phyloP scores from a whole-genome alignment of 2,329 filamentous ascomycete genomes.

The Botrytis galanthina region DNA sequence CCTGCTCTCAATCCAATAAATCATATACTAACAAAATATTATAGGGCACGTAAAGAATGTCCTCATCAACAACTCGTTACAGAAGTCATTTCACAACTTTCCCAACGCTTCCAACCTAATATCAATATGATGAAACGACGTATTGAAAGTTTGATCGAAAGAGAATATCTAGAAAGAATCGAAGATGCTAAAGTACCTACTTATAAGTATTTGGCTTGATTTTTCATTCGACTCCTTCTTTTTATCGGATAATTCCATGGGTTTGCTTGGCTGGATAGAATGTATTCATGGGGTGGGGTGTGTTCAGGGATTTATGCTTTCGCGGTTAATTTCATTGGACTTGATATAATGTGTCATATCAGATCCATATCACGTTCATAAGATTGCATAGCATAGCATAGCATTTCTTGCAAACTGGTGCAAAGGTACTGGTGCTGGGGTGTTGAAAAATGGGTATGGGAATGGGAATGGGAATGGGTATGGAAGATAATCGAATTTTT shows the following conservation, averaged over 20 bases:
- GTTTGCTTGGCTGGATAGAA: not conserved
- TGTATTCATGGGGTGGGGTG: not conserved
- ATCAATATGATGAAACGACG: slow-evolving; percentile 75
- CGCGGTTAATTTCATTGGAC: not conserved
- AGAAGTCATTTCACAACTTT: slow-evolving; percentile 70
- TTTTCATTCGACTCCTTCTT: too few relatives aligned
- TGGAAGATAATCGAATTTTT: not conserved
- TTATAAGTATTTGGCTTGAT: slow-evolving; percentile 69
- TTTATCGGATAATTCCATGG: not conserved
- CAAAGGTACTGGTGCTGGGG: not conserved
- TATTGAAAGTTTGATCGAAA: slow-evolving; percentile 73
- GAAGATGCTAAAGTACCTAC: slow-evolving; percentile 61
- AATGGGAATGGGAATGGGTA: too few relatives aligned
- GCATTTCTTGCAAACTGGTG: slow-evolving; percentile 1
- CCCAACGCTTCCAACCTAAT: slow-evolving; percentile 70
- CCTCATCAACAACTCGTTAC: slow-evolving; percentile 66
- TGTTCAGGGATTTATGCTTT: not conserved
- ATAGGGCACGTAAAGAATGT: slow-evolving; percentile 70
- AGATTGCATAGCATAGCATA: not conserved
- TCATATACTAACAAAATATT: slow-evolving; percentile 41
- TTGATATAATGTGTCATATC: not conserved
- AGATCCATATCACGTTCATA: not conserved
- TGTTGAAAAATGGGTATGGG: not conserved
- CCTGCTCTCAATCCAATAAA: not conserved
- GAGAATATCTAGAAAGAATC: slow-evolving; percentile 75